phyloP scores from a whole-genome alignment of 2,329 filamentous ascomycete species.

The Sphaerulina musiva region DNA sequence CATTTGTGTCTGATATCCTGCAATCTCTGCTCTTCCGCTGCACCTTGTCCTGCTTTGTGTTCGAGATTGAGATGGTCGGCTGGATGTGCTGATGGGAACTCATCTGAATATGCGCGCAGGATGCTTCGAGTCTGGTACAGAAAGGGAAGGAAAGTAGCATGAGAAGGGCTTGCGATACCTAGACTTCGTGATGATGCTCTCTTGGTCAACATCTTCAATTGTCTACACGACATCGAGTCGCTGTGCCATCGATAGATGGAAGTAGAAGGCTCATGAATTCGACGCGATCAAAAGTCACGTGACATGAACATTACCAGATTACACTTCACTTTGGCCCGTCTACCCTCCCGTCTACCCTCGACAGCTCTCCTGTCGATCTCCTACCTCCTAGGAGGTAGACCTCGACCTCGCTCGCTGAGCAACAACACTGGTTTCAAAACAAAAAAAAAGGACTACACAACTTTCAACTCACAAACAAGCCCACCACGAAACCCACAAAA shows the following conservation, averaged over 20 bases:
- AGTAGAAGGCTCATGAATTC: no score
- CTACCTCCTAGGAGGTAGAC: no score
- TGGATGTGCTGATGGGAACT: not conserved
- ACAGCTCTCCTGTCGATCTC: no score
- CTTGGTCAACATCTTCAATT: not conserved
- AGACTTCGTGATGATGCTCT: not conserved
- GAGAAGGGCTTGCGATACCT: not conserved
- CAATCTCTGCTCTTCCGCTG: constrained; percentile 1
- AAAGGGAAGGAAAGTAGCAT: constrained; percentile 22
- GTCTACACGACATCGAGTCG: not conserved
- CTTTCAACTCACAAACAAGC: not conserved
- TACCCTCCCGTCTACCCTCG: no score
- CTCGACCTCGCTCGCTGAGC: no score
- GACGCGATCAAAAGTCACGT: no score
- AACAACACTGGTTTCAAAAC: no score
- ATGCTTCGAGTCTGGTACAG: constrained; percentile 31
- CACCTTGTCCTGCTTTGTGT: constrained; percentile 1
- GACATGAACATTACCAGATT: no score
- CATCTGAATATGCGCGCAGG: constrained; percentile 11
- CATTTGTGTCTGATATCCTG: constrained; percentile 6
- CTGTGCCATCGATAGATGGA: no score
- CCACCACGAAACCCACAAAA: not conserved
- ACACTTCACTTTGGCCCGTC: no score
- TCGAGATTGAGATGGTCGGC: not conserved
- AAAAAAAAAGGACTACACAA: no score